These are phyloP conservation scores for Osmanthus fragrans DNA, from an alignment of 257 asterid genomes.

Conservation along the genomic window DNA sequence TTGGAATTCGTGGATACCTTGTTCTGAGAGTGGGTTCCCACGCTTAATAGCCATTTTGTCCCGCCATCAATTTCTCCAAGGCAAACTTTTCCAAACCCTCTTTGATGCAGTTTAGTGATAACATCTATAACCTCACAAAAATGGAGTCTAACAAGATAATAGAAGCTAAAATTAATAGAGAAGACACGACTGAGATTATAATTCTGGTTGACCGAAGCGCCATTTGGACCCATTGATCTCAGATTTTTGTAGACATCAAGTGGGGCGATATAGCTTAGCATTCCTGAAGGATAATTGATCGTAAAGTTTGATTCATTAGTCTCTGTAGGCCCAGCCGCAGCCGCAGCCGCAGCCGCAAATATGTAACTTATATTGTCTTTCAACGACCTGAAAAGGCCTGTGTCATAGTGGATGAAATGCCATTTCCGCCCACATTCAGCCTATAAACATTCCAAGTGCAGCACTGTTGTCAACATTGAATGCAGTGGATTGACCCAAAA, in stretches of 20 bases:
- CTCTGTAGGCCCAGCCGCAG: constrained; percentile 41
- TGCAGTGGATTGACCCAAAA: constrained; percentile 51
- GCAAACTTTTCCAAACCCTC: constrained; percentile 47
- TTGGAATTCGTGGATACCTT: constrained; percentile 35
- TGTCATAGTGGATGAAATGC: constrained; percentile 25
- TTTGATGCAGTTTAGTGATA: constrained; percentile 35
- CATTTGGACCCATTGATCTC: constrained; percentile 53
- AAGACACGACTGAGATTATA: constrained; percentile 50
- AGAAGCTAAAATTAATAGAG: constrained; percentile 43
- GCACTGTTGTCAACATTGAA: constrained; percentile 41
- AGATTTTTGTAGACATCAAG: constrained; percentile 40
- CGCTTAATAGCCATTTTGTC: constrained; percentile 34
- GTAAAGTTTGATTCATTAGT: constrained; percentile 35
- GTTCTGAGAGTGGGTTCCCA: constrained; percentile 32
- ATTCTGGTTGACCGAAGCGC: constrained; percentile 34
- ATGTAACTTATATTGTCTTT: constrained; percentile 37
- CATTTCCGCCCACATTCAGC: constrained; percentile 24
- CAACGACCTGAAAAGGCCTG: constrained; percentile 54
- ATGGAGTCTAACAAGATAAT: constrained; percentile 59
- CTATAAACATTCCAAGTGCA: constrained; percentile 25
- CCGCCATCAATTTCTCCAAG: constrained; percentile 29
- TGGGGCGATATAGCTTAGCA: constrained; percentile 57
- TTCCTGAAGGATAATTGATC: constrained; percentile 27
- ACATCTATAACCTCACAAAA: constrained; percentile 49
- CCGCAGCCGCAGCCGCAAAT: constrained; percentile 39